Conservation (phyloP, 352 stramenopile species). For the Phytophthora tubulina region DNA sequence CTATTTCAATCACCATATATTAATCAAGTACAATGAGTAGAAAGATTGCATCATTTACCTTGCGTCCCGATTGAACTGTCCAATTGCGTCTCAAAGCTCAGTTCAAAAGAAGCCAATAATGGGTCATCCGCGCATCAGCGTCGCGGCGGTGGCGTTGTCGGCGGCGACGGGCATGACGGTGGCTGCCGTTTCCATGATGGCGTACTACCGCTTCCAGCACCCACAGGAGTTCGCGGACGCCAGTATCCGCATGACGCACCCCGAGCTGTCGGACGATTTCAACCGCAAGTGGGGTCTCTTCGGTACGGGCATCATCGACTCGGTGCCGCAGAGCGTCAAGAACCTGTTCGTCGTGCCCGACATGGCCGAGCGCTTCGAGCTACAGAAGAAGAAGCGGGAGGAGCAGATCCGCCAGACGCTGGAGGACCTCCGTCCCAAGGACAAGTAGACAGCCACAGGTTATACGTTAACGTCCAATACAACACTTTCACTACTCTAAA, state of each 20-base stretch:
- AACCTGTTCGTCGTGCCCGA: conserved; percentile 71
- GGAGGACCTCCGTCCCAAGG: conserved; percentile 82
- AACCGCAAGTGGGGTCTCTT: conserved; percentile 87
- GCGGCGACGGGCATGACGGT: conserved; percentile 85
- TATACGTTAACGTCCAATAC: not conserved
- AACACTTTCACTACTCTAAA: too few relatives aligned
- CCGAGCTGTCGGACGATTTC: conserved; percentile 76
- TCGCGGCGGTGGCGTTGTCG: conserved; percentile 73
- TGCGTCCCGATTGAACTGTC: not conserved
- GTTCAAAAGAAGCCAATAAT: conserved; percentile 31
- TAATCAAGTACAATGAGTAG: not conserved
- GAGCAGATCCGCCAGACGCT: conserved; percentile 79
- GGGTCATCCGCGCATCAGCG: conserved; percentile 53
- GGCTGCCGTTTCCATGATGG: conserved; percentile 81
- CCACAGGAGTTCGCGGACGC: conserved; percentile 87
- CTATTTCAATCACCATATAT: too few relatives aligned
- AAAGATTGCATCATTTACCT: conserved; percentile 21
- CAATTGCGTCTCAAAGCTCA: not conserved
- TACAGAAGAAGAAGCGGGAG: conserved; percentile 74
- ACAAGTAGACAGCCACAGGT: conserved; percentile 45
- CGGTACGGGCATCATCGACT: conserved; percentile 79
- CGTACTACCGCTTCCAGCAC: conserved; percentile 87
- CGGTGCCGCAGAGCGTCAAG: conserved; percentile 74
- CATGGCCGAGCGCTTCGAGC: conserved; percentile 74
- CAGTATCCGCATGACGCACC: conserved; percentile 79